A percentile compares a stretch with the other conserved stretches of the same genome.
Evolutionary conservation across 2,329 filamentous ascomycete genomes (phyloP).

Genomic region (Aureobasidium sp.): DNA sequence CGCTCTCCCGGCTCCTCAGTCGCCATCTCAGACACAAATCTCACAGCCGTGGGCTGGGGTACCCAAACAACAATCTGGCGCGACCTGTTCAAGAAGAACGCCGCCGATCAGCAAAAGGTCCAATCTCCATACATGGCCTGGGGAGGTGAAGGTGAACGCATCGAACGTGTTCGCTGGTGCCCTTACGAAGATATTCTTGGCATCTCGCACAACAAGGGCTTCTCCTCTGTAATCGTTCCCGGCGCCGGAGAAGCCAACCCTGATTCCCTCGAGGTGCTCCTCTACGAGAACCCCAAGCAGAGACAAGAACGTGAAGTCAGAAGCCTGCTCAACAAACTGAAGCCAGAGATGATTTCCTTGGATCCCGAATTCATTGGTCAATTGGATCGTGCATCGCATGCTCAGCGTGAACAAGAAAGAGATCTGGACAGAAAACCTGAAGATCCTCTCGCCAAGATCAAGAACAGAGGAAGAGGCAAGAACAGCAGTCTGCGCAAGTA

Average conservation of each 20-base stretch:
- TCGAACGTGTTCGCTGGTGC: slow-evolving; percentile 83
- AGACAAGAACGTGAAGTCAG: slow-evolving; percentile 89
- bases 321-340: slow-evolving; percentile 82
- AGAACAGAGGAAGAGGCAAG: slow-evolving; percentile 77
- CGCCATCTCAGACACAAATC: slow-evolving; percentile 77
- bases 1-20: slow-evolving; percentile 74
- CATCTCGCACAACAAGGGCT: slow-evolving; percentile 73
- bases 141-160: slow-evolving; percentile 73
- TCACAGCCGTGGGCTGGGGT: slow-evolving; percentile 86
- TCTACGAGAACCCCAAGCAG: slow-evolving; percentile 88
- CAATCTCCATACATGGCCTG: slow-evolving; percentile 88
- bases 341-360: slow-evolving; percentile 93
- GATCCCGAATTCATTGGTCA: slow-evolving; percentile 88
- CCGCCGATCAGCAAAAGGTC: slow-evolving; percentile 64
- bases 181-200: slow-evolving; percentile 92
- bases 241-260: slow-evolving; percentile 97
- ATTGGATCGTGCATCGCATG: slow-evolving; percentile 70
- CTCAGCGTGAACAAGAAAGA: slow-evolving; percentile 66
- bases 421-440: slow-evolving; percentile 62
- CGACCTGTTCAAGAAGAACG: slow-evolving; percentile 67
- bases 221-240: slow-evolving; percentile 82
- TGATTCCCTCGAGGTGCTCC: slow-evolving; percentile 86
- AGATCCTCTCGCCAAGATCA: slow-evolving; percentile 49
- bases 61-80: slow-evolving; percentile 87
- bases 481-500: slow-evolving; percentile 84